Base-by-base conservation (phyloP, 2,329 filamentous ascomycete genomes). In the Penicillium sp. region DNA sequence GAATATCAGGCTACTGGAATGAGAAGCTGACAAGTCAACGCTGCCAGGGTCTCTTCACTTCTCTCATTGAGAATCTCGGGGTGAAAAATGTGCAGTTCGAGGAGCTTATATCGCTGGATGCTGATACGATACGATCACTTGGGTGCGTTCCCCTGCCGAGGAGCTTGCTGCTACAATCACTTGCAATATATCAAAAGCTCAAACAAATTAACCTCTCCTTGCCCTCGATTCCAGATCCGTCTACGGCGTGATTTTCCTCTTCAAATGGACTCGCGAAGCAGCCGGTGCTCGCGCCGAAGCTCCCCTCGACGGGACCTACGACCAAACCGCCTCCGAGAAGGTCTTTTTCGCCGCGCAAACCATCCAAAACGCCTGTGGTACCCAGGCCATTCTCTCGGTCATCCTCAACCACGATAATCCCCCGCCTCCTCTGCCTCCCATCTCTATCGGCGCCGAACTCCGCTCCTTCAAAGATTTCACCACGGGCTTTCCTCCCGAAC, bases 341-440 rank as follows among this genome's bases (percentile, higher is more conserved):
- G 78, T 95, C 61, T 98, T 95, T 78, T 98, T 98, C 71, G 93
- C 93, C 4, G 84, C 85, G 28, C 93, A 98, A 74, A 97, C 91
- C 4, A 98, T 98, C 67, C 91, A 97, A 71, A 98, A 98, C 71
- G 93, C 93, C 6, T 98, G 93, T 73, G 93, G 90, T 39, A 98
- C 93, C 12, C 93, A 98, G 70, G 93, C 93, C 3, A 81, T 98
- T 40, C 81, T 98, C 36, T 93, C 87, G 45, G 88, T 97, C 46
- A 79, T 97, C 29, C 76, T 98, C 57, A 98, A 98, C 74, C 86
- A 94, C 69, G 76, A 73, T 46, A 67, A 67, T 32, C 54, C 66
- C 0, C 40, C 62, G 11, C 42, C 62, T 0, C 57, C 57, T 3
- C 48, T 59, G 2, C 53, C 57, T 1, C 52, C 66, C 0, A 78